phyloP scores from a whole-genome alignment of 2,329 filamentous ascomycete genomes.

The Xylariaceae sp. region DNA sequence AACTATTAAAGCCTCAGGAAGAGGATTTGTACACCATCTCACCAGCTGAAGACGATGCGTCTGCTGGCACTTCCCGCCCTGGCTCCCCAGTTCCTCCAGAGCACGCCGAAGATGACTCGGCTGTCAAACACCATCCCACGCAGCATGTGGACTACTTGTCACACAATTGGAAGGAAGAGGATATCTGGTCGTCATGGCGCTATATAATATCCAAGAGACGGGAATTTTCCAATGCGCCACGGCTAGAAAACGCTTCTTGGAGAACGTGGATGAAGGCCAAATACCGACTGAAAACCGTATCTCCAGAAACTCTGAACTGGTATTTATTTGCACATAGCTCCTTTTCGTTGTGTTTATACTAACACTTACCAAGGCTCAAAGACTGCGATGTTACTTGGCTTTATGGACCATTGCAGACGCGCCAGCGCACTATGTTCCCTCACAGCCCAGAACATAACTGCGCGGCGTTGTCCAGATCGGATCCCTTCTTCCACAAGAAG shows the following conservation, averaged over 20 bases:
- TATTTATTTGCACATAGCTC: conserved; percentile 45
- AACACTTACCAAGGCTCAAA: conserved; percentile 64
- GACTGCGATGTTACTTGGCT: conserved; percentile 97
- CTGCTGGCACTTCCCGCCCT: conserved; percentile 49
- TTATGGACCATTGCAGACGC: conserved; percentile 84
- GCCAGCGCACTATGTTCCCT: conserved; percentile 50
- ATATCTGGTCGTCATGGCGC: conserved; percentile 96
- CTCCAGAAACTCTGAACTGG: conserved; percentile 92
- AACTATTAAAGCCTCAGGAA: conserved; percentile 42
- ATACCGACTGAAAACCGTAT: conserved; percentile 78
- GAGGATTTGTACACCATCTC: conserved; percentile 49
- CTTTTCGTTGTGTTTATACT: background rate
- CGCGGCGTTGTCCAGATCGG: conserved; percentile 45
- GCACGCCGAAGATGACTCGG: conserved; percentile 73
- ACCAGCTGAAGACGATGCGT: conserved; percentile 49
- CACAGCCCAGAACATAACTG: conserved; percentile 39
- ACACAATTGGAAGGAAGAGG: conserved; percentile 88
- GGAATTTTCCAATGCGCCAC: conserved; percentile 72
- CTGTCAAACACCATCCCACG: conserved; percentile 67
- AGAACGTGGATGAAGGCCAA: conserved; percentile 93
- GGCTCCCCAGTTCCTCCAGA: conserved; percentile 52
- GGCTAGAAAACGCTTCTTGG: conserved; percentile 95
- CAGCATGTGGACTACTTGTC: conserved; percentile 94
- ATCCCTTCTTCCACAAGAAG: conserved; percentile 73
- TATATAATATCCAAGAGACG: conserved; percentile 78